A percentile compares a stretch with the other conserved stretches of the same genome.
phyloP scores from a whole-genome alignment of 2,329 filamentous ascomycete species.

The Colletotrichum coccodes region DNA sequence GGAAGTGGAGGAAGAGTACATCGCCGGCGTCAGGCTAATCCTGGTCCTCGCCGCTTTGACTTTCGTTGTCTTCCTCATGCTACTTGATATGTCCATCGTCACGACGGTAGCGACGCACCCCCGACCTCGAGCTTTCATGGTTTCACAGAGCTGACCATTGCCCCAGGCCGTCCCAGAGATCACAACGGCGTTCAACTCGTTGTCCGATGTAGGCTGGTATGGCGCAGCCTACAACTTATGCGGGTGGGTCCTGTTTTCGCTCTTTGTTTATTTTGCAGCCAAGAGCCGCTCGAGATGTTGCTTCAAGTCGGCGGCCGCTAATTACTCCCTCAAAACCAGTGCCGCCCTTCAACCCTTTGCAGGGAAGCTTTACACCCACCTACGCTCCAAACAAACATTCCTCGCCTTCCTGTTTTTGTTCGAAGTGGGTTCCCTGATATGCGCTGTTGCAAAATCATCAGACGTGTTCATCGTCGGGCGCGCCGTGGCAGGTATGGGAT shows the following conservation, averaged over 20 bases:
- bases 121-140: neutral
- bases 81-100: constrained; percentile 64
- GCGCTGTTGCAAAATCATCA: constrained; percentile 55
- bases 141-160: constrained; percentile 8
- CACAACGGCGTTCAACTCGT: constrained; percentile 59
- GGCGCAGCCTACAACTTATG: constrained; percentile 59
- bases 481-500: constrained; percentile 58
- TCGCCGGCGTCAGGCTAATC: constrained; percentile 45
- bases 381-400: constrained; percentile 43
- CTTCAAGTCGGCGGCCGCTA: too few species aligned
- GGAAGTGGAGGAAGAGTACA: constrained; percentile 33
- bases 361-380: constrained; percentile 60
- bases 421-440: constrained; percentile 56
- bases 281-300: too few species aligned
- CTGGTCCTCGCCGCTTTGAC: constrained; percentile 50
- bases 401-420: constrained; percentile 43
- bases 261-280: too few species aligned
- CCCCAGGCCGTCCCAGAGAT: constrained; percentile 57
- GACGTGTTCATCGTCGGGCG: constrained; percentile 60
- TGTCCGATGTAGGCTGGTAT: constrained; percentile 67
- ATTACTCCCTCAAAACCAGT: constrained; percentile 44
- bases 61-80: constrained; percentile 55
- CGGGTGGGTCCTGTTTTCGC: too few species aligned
- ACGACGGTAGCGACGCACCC: constrained; percentile 51
- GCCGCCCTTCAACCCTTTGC: constrained; percentile 61